Conservation (phyloP, 2,329 filamentous ascomycete species). For the Tolypocladium pustulatum region DNA sequence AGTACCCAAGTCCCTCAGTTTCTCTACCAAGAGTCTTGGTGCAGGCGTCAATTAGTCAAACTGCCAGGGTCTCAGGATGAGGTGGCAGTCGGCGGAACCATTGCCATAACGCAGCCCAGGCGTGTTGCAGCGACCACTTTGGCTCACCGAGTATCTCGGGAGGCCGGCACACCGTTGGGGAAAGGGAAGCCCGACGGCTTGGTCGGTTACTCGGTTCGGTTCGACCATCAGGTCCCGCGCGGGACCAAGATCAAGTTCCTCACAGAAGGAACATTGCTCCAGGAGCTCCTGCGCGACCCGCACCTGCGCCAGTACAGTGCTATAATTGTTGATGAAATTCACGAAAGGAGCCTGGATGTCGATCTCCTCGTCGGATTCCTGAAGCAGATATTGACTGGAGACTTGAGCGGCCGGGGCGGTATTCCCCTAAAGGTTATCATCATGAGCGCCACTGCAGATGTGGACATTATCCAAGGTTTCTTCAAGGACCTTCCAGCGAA, state of each 20-base stretch:
- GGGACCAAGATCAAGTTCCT: constrained; percentile 86
- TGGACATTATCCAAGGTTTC: constrained; percentile 66
- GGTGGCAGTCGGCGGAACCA: constrained; percentile 59
- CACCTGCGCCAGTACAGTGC: constrained; percentile 77
- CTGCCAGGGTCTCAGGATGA: constrained; percentile 28
- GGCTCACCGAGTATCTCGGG: constrained; percentile 76
- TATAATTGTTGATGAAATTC: constrained; percentile 90
- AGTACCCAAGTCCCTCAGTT: constrained; percentile 96
- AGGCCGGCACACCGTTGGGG: constrained; percentile 48
- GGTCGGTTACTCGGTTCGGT: constrained; percentile 91
- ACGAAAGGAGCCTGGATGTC: constrained; percentile 90
- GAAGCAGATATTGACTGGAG: constrained; percentile 58
- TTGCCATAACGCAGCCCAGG: constrained; percentile 90
- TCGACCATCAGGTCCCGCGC: constrained; percentile 76
- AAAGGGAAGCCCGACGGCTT: constrained; percentile 29
- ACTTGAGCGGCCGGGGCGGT: constrained; percentile 56
- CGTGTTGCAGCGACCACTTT: constrained; percentile 89
- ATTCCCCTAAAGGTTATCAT: constrained; percentile 77
- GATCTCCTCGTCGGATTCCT: constrained; percentile 85
- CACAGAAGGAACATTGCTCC: constrained; percentile 91
- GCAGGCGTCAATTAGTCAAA: constrained; percentile 46
- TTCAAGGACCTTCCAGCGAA: constrained; percentile 38
- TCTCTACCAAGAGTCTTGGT: constrained; percentile 70
- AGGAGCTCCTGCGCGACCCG: constrained; percentile 84
- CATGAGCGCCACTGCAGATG: constrained; percentile 95